Evolutionary conservation across 169 alveolate genomes (phyloP), one percentile per base, ranked within the genome.

Genomic region (Plasmodium adleri): DNA sequence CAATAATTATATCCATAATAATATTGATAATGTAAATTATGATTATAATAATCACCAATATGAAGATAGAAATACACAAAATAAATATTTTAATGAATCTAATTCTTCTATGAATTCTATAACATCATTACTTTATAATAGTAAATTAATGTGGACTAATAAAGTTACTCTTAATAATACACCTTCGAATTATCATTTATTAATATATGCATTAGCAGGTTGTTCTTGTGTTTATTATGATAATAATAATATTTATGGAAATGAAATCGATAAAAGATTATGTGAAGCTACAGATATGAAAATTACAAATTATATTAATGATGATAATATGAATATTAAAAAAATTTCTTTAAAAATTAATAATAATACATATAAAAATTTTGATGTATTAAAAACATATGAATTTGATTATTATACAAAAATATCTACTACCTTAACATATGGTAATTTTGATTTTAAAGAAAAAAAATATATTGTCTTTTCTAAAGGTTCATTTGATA

Each of bases 401-500:
- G 91, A 83, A 68, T 83, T 83, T 32, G 91, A 83, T 58, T 83
- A 83, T 49, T 83, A 67, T 22, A 83, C 91, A 5, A 83, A 83
- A 83, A 68, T 68, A 43, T 83, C 91, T 0, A 83, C 91, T 3
- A 83, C 80, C 1, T 50, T 83, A 67, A 26, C 91, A 3, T 83
- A 68, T 83, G 91, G 91, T 3, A 54, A 60, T 72, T 83, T 83
- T 28, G 60, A 68, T 56, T 68, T 68, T 45, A n/a, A 62, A 49
- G 83, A 83, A 24, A 83, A 83, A 72, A 17, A 13, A 6, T 59
- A 39, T 56, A 49, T 72, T 12, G 92, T 87, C 60, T 87, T 87
- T 74, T 87, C 88, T 9, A 87, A 87, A 45, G 92, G 92, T 4
- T 74, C 88, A 9, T 87, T 87, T 22, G 92, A 87, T 22, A 64